Percentiles rank a stretch among this genome's conserved stretches.
Conservation (phyloP, 2,329 filamentous ascomycete species). For the Neofusicoccum kwambonambiense region DNA sequence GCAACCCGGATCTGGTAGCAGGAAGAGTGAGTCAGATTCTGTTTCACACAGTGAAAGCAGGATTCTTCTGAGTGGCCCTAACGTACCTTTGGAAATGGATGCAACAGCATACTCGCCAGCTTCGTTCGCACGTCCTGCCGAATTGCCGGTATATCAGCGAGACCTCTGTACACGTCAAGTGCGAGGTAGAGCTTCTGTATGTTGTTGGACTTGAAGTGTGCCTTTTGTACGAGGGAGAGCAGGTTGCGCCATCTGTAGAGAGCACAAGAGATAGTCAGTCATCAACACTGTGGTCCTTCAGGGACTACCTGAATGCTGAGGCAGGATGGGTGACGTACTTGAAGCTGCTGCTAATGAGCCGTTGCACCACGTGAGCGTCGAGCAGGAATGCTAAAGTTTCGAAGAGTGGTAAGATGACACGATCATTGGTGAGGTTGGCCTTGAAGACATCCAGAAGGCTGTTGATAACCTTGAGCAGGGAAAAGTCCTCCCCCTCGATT, state of each 20-base stretch:
- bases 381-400: slow-evolving; percentile 74
- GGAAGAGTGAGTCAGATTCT: neutral
- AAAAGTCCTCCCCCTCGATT: slow-evolving; percentile 21
- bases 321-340: slow-evolving; percentile 44
- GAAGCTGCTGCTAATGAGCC: slow-evolving; percentile 47
- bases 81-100: slow-evolving; percentile 66
- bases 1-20: slow-evolving; percentile 31
- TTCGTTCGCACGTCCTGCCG: slow-evolving; percentile 63
- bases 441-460: slow-evolving; percentile 32
- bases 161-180: slow-evolving; percentile 72
- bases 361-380: slow-evolving; percentile 45
- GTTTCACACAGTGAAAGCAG: neutral
- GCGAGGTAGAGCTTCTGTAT: slow-evolving; percentile 79
- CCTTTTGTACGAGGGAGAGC: slow-evolving; percentile 70
- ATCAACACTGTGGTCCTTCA: too few relatives aligned
- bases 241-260: slow-evolving; percentile 55
- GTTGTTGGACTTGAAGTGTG: slow-evolving; percentile 79
- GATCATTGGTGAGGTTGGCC: slow-evolving; percentile 54
- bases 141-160: slow-evolving; percentile 52
- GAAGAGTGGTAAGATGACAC: slow-evolving; percentile 71
- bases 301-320: too few relatives aligned
- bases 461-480: slow-evolving; percentile 27
- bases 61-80: too few relatives aligned
- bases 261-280: neutral
- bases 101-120: slow-evolving; percentile 68